Evolutionary conservation across 345 rosid genomes (phyloP), one percentile per base, ranked within the genome.

Genomic region (Firmiana major): DNA sequence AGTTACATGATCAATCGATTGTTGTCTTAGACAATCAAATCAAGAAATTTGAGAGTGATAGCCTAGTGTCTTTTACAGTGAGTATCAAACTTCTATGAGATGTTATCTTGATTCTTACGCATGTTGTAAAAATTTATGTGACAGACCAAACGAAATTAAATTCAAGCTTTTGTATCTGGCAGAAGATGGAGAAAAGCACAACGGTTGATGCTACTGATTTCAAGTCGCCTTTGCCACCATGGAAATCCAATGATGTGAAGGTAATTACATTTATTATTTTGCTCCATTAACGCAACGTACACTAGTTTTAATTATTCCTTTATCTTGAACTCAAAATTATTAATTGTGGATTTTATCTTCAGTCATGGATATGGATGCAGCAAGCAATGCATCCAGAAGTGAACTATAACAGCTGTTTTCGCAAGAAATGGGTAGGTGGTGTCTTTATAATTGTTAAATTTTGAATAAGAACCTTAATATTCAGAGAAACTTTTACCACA

Each of bases 291-390:
- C 9, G 13, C n/a, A 42, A 13, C 13, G 19, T 42, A 11, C 28
- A 12, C 26, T 13, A 26, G 17, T 19, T 59, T 49, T 9, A 13
- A 46, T 51, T 66, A 6, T 62, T 15, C 9, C 9, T 38, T 38
- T 9, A 63, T n/a, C 19, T 24, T 68, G 38, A 26, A 43, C 7
- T 21, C n/a, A 16, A 46, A 22, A 48, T 24, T 22, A 22, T 19
- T 26, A 9, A 54, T 36, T 17, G 17, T 34, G 55, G 45, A 26
- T 49, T 10, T 21, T 34, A 12, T 72, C 22, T 80, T 77, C 88
- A 96, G 99, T 93, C 99, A 71, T 96, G 99, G 97, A 90, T 96
- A 84, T 93, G 93, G 97, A 96, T 93, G 98, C 98, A 96, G 76
- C 99, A 96, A 87, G 97, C 94, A 17, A 90, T 96, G 97, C 99